phyloP scores from a whole-genome alignment of 2,329 filamentous ascomycete genomes.

The Curvularia sp. region DNA sequence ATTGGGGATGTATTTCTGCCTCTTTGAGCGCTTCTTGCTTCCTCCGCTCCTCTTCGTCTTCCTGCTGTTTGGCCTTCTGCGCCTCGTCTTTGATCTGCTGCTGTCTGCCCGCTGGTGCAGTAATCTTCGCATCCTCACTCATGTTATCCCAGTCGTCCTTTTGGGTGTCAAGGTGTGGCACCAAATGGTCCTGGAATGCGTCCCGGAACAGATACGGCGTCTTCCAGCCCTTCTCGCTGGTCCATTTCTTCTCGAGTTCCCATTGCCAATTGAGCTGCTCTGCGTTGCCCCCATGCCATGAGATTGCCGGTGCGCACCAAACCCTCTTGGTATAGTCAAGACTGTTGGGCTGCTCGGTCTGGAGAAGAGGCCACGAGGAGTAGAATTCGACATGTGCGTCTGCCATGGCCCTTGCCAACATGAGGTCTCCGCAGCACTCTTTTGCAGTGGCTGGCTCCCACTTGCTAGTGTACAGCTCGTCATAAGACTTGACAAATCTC shows the following conservation, averaged over 20 bases:
- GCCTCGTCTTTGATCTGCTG: slow-evolving; percentile 26
- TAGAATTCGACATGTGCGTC: slow-evolving; percentile 48
- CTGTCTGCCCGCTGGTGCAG: slow-evolving; percentile 25
- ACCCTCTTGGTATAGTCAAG: slow-evolving; percentile 50
- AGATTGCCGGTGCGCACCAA: slow-evolving; percentile 54
- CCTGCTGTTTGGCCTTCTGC: slow-evolving; percentile 1
- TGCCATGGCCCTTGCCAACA: slow-evolving; percentile 44
- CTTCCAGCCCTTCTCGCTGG: slow-evolving; percentile 38
- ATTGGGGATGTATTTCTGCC: not conserved
- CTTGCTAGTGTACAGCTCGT: slow-evolving; percentile 37
- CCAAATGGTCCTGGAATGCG: slow-evolving; percentile 43
- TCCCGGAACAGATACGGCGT: slow-evolving; percentile 45
- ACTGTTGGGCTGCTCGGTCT: slow-evolving; percentile 51
- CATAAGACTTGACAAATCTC: slow-evolving; percentile 41
- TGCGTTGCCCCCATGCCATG: slow-evolving; percentile 44
- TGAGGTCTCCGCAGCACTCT: slow-evolving; percentile 50
- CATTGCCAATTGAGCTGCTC: slow-evolving; percentile 39
- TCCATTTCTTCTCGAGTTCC: slow-evolving; percentile 46
- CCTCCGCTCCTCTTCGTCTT: not conserved
- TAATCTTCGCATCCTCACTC: slow-evolving; percentile 27
- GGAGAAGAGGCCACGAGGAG: slow-evolving; percentile 52
- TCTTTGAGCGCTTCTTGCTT: not conserved
- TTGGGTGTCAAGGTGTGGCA: slow-evolving; percentile 36
- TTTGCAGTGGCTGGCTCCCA: slow-evolving; percentile 44
- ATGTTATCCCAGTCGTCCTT: slow-evolving; percentile 48